These are phyloP conservation scores for Jaapia argillacea DNA, from an alignment of 768 basidiomycete species.

Conservation along the genomic window DNA sequence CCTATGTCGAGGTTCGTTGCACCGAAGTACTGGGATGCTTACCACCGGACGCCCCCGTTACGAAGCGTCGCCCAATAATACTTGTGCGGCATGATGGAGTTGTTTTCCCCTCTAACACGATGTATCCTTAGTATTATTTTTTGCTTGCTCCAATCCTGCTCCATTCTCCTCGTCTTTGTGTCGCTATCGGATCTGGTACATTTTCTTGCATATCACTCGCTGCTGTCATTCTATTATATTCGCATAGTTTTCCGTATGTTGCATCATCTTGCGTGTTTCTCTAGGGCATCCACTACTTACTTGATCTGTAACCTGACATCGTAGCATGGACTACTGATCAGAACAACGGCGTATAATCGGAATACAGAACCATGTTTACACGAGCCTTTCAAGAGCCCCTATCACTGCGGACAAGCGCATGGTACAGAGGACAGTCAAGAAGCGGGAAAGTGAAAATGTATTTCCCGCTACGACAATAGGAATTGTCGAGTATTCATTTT, in stretches of 20 bases:
- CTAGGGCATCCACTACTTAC: background rate
- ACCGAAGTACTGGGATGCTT: slow-evolving; percentile 77
- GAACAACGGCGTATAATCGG: no score
- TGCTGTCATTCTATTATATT: background rate
- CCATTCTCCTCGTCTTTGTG: slow-evolving; percentile 8
- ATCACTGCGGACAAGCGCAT: no score
- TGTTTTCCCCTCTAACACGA: slow-evolving; percentile 73
- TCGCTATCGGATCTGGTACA: background rate
- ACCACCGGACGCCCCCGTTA: slow-evolving; percentile 57
- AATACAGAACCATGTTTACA: no score
- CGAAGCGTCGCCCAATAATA: slow-evolving; percentile 70
- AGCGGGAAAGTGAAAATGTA: no score
- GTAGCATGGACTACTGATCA: slow-evolving; percentile 13
- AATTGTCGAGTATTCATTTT: no score
- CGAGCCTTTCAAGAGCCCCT: no score
- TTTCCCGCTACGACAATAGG: no score
- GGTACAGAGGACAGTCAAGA: no score
- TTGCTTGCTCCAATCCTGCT: slow-evolving; percentile 9
- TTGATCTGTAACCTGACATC: slow-evolving; percentile 8
- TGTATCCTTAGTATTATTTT: slow-evolving; percentile 55
- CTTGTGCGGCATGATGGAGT: slow-evolving; percentile 80
- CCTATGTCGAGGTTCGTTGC: slow-evolving; percentile 82
- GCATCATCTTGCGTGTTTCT: background rate
- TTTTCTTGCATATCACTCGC: background rate
- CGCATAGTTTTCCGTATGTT: background rate